Base-by-base conservation (phyloP, 2,329 filamentous ascomycete genomes). In the Nakataea oryzae region DNA sequence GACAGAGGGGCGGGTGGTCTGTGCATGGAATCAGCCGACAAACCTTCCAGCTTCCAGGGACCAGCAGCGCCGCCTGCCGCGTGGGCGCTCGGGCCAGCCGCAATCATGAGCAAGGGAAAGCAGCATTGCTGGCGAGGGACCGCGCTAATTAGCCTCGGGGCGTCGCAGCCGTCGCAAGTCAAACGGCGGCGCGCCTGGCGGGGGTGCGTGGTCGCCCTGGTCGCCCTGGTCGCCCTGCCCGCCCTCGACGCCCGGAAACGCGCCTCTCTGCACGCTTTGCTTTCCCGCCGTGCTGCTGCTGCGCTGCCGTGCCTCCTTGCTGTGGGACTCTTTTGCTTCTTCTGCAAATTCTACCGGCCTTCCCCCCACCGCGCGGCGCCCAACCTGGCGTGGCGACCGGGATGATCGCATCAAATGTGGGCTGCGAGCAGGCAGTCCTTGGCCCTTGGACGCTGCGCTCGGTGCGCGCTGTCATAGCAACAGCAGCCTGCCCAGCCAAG, bases 381-480 rank as follows among this genome's bases (percentile, higher is more conserved):
- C 41, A 24, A 50, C 3, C 21, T n/a, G 21, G 41, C 41, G 41
- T n/a, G 11, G 41, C 21, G 41, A 50, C 41, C 24, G 41, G 41
- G 41, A 50, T 50, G 41, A 50, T 50, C 41, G 41, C 41, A 50
- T 50, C 41, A 50, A 50, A 50, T 50, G 21, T 50, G 21, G 41
- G 6, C 21, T 9, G 6, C 17, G 41, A 50, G 34, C 41, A 50
- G 24, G 41, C 41, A 17, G 24, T n/a, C 11, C 41, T 17, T 17
- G 41, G 41, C 21, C 41, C 41, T 50, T 9, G 41, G 34, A 17
- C 34, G 34, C 34, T 47, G 34, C 4, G 6, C 2, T 47, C 17
- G 41, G 41, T 24, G 59, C 28, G 47, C 59, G 59, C 59, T 60
- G 59, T 55, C 59, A 60, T 55, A 56, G 59, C 59, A 60, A 60